Percentiles rank a stretch among this genome's conserved stretches.
These are phyloP conservation scores for Blastobotrys persicus DNA, from an alignment of 1,139 yeast genomes.

Conservation along the genomic window DNA sequence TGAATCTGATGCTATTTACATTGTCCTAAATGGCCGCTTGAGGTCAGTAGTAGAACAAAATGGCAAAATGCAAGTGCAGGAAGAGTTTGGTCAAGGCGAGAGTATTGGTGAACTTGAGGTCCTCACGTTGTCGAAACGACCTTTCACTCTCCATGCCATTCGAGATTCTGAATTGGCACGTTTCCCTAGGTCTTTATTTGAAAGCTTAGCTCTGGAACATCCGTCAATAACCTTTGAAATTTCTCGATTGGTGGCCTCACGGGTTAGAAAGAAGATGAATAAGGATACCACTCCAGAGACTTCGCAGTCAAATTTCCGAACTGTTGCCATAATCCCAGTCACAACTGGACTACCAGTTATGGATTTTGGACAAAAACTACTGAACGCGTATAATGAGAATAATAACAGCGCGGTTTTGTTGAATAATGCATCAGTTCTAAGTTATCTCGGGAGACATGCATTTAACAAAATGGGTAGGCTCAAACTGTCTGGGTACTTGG, in stretches of 20 bases:
- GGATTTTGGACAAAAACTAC: conserved; percentile 75
- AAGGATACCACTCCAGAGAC: conserved; percentile 17
- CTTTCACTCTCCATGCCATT: conserved; percentile 76
- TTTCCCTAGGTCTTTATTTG: conserved; percentile 86
- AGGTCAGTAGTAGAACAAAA: conserved; percentile 52
- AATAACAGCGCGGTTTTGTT: conserved; percentile 73
- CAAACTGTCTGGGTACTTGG: conserved; percentile 83
- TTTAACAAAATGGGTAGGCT: conserved; percentile 84
- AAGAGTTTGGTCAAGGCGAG: conserved; percentile 92
- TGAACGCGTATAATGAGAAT: conserved; percentile 65
- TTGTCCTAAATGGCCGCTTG: conserved; percentile 85
- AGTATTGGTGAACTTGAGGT: conserved; percentile 96
- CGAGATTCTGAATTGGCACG: conserved; percentile 93
- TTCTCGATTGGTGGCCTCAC: conserved; percentile 79
- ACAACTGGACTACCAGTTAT: conserved; percentile 76
- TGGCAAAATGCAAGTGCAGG: conserved; percentile 46
- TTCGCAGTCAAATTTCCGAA: conserved; percentile 54
- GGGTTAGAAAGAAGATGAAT: conserved; percentile 43
- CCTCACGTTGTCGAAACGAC: conserved; percentile 74
- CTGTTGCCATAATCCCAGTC: conserved; percentile 81
- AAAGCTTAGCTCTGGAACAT: conserved; percentile 74
- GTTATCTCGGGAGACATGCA: conserved; percentile 86
- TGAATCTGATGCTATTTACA: conserved; percentile 86
- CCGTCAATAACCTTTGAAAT: conserved; percentile 92
- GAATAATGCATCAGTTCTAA: conserved; percentile 76